Evolutionary conservation across 169 alveolate genomes (phyloP).

Genomic region (Pseudocohnilembus persalinus): DNA sequence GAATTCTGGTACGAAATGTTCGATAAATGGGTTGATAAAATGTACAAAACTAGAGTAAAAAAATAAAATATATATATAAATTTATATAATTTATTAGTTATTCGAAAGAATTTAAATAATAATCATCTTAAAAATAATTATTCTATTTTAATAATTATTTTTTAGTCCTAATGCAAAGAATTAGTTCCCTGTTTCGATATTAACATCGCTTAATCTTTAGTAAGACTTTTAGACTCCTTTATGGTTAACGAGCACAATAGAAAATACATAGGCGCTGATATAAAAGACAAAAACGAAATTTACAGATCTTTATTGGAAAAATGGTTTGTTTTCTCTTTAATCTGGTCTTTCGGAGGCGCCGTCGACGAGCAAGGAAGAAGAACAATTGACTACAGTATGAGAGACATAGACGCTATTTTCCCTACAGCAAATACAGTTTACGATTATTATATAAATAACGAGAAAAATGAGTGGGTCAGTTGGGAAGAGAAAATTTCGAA

Average conservation of each 20-base stretch:
- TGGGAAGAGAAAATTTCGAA: slow-evolving; percentile 83
- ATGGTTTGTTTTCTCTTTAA: slow-evolving; percentile 83
- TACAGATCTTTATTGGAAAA: slow-evolving; percentile 70
- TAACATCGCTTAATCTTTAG: slow-evolving; percentile 82
- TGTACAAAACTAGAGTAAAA: slow-evolving; percentile 70
- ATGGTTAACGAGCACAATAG: slow-evolving; percentile 64
- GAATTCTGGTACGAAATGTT: slow-evolving; percentile 72
- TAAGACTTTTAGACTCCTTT: slow-evolving; percentile 86
- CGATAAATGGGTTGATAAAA: slow-evolving; percentile 83
- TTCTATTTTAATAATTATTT: too few species aligned
- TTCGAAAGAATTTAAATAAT: too few species aligned
- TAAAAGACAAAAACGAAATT: slow-evolving; percentile 62
- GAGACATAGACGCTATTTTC: slow-evolving; percentile 86
- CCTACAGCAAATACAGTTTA: slow-evolving; percentile 90
- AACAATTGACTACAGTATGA: slow-evolving; percentile 74
- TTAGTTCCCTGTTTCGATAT: slow-evolving; percentile 85
- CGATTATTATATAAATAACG: slow-evolving; percentile 89
- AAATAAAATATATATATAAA: too few species aligned
- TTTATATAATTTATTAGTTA: too few species aligned
- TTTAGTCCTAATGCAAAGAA: slow-evolving; percentile 84
- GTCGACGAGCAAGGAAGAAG: slow-evolving; percentile 88
- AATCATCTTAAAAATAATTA: too few species aligned
- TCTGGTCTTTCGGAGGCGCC: slow-evolving; percentile 95
- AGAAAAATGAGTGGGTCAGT: slow-evolving; percentile 88
- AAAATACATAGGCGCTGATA: slow-evolving; percentile 32